Conservation (phyloP, 2,329 filamentous ascomycete species). For the Diaporthe aspalathi region DNA sequence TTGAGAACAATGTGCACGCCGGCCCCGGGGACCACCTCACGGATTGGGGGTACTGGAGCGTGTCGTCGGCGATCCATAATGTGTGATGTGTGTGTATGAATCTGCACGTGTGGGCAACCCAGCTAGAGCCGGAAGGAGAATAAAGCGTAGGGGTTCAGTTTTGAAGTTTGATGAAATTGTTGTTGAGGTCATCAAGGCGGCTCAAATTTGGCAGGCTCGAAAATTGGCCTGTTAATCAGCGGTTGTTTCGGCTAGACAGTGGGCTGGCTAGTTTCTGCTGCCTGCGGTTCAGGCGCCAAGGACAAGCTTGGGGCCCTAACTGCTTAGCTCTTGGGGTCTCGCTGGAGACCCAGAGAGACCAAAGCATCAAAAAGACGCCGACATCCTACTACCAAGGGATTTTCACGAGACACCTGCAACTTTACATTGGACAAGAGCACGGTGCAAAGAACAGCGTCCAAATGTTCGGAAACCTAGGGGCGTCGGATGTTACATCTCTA, state of each 20-base stretch:
- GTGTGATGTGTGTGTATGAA: background rate
- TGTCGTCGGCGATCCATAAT: conserved; percentile 17
- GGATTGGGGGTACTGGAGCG: conserved; percentile 56
- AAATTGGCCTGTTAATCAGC: no score
- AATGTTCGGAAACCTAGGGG: no score
- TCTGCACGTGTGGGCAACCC: background rate
- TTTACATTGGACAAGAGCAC: no score
- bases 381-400: no score
- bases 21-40: conserved; percentile 69
- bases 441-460: no score
- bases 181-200: background rate
- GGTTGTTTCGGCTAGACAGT: no score
- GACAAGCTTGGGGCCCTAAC: background rate
- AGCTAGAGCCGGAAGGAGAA: background rate
- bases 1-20: conserved; percentile 80
- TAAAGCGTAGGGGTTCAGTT: background rate
- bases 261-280: background rate
- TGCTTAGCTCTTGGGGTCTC: no score
- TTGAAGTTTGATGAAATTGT: background rate
- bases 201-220: background rate
- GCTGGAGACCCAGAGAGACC: no score
- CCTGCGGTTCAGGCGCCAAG: background rate
- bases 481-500: background rate
- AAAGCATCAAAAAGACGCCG: no score
- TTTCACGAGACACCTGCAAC: no score